Evolutionary conservation across 2,329 filamentous ascomycete genomes (phyloP), one percentile per base, ranked within the genome.

Genomic region (Sarocladium strictum): DNA sequence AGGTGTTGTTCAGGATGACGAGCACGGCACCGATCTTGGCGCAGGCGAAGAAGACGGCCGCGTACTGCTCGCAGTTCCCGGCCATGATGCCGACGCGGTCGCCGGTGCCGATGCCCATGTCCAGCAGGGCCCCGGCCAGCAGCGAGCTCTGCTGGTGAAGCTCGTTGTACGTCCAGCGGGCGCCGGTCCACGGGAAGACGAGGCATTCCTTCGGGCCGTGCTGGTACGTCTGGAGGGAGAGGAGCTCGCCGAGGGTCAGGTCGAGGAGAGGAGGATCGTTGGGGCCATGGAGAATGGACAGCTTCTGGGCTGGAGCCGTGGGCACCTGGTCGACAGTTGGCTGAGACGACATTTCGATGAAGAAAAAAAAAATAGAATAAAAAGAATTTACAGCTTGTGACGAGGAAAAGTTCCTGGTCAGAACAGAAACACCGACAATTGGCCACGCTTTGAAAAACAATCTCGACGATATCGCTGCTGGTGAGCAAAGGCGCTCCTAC

Each of bases 1-100:
- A 92, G 0, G 87, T 92, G 70, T 90, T 92, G 72, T 92, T 92
- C 60, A 92, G 73, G 43, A 91, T 89, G 26, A 91, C 87, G 53
- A 91, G 74, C 45, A 87, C 83, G 47, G 80, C 84, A 10, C 85
- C 85, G 17, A 87, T 77, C 47, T 81, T 77, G 38, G 84, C 83
- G 11, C 83, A 85, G 3, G 85, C 86, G 60, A 90, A 90, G 74
- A 90, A 89, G 15, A 90, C 78, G 2, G 86, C 78, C 27, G 87
- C 70, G 83, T 93, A 93, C 81, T 96, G 77, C 79, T 95, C 72
- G 76, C 91, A 74, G 80, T 96, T 72, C 73, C 91, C 62, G 69
- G 87, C 86, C 84, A 90, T 89, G 59, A 92, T 85, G 27, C 83
- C 87, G 26, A 91, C 77, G 14, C 86, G 77, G 65, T 90, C 87